phyloP scores from a whole-genome alignment of 331 rosid species.

The Phaseolus coccineus region DNA sequence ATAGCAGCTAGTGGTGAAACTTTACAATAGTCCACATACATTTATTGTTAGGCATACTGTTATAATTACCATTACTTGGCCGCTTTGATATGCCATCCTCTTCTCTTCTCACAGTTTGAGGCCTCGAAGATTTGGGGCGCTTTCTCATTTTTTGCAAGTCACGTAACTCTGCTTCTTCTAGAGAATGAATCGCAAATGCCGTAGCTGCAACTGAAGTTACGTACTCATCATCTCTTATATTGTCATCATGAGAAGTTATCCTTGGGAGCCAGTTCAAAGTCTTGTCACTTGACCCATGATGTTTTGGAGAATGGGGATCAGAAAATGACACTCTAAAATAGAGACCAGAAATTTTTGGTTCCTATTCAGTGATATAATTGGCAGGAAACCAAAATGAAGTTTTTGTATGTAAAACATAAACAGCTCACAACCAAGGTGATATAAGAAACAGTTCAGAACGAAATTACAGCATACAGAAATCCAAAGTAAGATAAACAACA shows the following conservation, averaged over 20 bases:
- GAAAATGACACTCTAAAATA: conserved; percentile 52
- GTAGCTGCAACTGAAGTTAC: conserved; percentile 71
- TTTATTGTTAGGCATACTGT: conserved; percentile 14
- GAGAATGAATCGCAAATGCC: conserved; percentile 66
- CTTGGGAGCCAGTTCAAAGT: conserved; percentile 36
- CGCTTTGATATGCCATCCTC: conserved; percentile 28
- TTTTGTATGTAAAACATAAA: background rate
- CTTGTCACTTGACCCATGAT: conserved; percentile 41
- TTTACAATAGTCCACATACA: conserved; percentile 6
- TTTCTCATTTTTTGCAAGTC: conserved; percentile 48
- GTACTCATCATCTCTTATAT: conserved; percentile 50
- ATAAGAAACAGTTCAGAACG: background rate
- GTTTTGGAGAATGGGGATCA: conserved; percentile 47
- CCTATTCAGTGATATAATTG: background rate
- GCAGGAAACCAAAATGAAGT: background rate
- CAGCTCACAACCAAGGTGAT: background rate
- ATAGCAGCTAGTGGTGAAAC: background rate
- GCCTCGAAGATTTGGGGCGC: conserved; percentile 45
- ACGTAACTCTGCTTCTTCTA: conserved; percentile 52
- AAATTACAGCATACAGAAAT: background rate
- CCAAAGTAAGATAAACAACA: background rate
- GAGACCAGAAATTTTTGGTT: background rate
- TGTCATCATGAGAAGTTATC: conserved; percentile 41
- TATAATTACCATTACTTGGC: conserved; percentile 45
- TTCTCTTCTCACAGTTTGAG: conserved; percentile 46